Base-by-base conservation (phyloP, 805 yeast species). In the Metschnikowia kofuensis region DNA sequence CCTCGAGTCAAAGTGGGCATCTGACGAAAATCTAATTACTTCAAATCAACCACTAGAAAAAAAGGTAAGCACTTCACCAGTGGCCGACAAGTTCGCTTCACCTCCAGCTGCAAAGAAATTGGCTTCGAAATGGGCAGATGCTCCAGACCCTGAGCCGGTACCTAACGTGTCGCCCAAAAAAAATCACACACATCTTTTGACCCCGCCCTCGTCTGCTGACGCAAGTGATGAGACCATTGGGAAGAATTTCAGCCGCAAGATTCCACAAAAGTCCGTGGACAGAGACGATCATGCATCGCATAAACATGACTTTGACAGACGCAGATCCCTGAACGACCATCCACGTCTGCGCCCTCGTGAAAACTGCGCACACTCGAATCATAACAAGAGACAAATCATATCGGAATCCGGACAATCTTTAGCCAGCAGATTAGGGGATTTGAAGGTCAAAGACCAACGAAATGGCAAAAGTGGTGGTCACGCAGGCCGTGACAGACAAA, bases 1-100 rank as follows among this genome's bases (percentile, higher is more conserved):
- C 12, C 58, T 63, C 37, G 63, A 53, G 14, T 64, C 68, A 27
- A 65, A 60, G 54, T 72, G 76, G 76, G 76, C 76, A 12, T 50
- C 53, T n/a, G 69, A 64, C 2, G n/a, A 13, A 7, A 10, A 34
- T 12, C 16, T 10, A n/a, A 34, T n/a, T 6, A 9, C 32, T 13
- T 8, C 36, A 5, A 13, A 2, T 8, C 15, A 13, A 14, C 36
- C 36, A 21, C 21, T 21, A 21, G 21, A 21, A 21, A 21, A 21
- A 21, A 21, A 21, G 21, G 4, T 21, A 21, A 21, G 2, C 21
- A 21, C 21, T 21, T 21, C 21, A 21, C 21, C 21, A 21, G 16
- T 29, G 36, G 30, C 11, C 10, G 11, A 3, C 40, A 35, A 42
- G 28, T 1, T 14, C 39, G n/a, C 28, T 27, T 29, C 47, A 7